phyloP scores from a whole-genome alignment of 2,329 filamentous ascomycete species.

The Neofusicoccum sp. region DNA sequence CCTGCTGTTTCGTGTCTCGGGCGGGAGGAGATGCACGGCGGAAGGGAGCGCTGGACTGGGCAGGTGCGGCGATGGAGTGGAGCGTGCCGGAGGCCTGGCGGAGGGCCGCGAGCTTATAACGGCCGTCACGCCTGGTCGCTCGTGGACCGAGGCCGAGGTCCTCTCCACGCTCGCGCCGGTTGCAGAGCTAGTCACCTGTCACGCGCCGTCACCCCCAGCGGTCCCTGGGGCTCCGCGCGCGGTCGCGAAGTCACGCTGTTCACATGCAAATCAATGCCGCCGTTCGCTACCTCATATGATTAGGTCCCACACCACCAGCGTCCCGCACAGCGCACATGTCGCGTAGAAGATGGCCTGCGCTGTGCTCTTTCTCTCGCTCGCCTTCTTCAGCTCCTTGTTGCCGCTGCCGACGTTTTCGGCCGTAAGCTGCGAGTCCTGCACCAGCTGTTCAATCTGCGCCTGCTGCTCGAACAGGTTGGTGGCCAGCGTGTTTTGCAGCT shows the following conservation, averaged over 20 bases:
- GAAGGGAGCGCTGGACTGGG: neutral
- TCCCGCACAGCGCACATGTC: slow-evolving; percentile 46
- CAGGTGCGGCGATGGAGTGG: neutral
- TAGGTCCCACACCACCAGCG: slow-evolving; percentile 50
- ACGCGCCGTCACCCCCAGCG: neutral
- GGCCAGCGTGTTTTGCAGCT: slow-evolving; percentile 85
- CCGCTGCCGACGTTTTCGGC: slow-evolving; percentile 83
- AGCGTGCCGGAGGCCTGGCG: neutral
- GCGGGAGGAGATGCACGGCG: slow-evolving; percentile 4
- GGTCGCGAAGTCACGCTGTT: slow-evolving; percentile 6
- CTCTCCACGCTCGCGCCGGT: neutral
- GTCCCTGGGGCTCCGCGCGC: neutral
- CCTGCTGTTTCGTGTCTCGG: slow-evolving; percentile 1
- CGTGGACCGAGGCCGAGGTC: slow-evolving; percentile 10
- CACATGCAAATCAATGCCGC: slow-evolving; percentile 13
- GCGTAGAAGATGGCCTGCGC: slow-evolving; percentile 50
- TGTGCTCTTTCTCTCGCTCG: slow-evolving; percentile 56
- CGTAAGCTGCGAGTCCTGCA: slow-evolving; percentile 77
- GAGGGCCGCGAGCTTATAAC: slow-evolving; percentile 4
- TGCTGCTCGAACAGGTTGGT: slow-evolving; percentile 82
- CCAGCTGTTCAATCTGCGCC: slow-evolving; percentile 84
- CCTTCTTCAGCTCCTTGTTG: slow-evolving; percentile 87
- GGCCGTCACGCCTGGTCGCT: slow-evolving; percentile 5
- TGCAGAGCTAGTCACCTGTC: neutral
- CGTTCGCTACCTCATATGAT: slow-evolving; percentile 37